A percentile compares a stretch with the other conserved stretches of the same genome.
Evolutionary conservation across 1,284 basidiomycete species (phyloP).

Genomic region (Anthracocystis panici-leucophaei): DNA sequence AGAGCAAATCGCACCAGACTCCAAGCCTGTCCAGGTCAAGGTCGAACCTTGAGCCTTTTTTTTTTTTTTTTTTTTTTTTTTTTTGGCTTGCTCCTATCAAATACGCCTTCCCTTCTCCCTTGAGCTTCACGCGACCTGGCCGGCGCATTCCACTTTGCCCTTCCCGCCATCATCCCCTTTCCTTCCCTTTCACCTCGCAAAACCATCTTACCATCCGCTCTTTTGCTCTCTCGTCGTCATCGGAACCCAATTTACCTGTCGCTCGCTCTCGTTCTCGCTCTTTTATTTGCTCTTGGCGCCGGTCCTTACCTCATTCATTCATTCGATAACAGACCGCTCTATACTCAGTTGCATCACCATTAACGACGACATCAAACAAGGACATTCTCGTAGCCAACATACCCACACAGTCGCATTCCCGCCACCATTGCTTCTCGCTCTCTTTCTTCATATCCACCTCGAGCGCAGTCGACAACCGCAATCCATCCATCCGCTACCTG

Average conservation of each 20-base stretch:
- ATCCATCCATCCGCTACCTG: neutral
- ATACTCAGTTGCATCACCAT: neutral
- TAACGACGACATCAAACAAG: too few relatives aligned
- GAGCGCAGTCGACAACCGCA: too few relatives aligned
- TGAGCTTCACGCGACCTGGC: slow-evolving; percentile 2
- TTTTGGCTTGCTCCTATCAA: neutral
- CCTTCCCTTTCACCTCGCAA: neutral
- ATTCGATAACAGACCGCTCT: neutral
- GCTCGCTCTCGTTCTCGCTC: neutral
- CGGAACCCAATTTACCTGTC: neutral
- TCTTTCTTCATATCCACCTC: too few relatives aligned
- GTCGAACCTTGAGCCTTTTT: neutral
- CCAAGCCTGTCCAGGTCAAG: neutral
- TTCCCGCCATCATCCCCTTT: neutral
- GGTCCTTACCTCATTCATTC: slow-evolving; percentile 4
- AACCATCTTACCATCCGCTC: neutral
- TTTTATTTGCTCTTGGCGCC: slow-evolving; percentile 1
- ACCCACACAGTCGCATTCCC: too few relatives aligned
- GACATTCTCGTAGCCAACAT: too few relatives aligned
- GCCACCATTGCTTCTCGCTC: too few relatives aligned
- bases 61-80: too few relatives aligned
- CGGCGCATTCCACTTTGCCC: neutral
- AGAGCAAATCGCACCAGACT: neutral
- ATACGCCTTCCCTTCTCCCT: neutral
- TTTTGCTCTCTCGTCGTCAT: slow-evolving; percentile 1